Evolutionary conservation across 106 monocot species (phyloP).

Genomic region (Vanilla planifolia): DNA sequence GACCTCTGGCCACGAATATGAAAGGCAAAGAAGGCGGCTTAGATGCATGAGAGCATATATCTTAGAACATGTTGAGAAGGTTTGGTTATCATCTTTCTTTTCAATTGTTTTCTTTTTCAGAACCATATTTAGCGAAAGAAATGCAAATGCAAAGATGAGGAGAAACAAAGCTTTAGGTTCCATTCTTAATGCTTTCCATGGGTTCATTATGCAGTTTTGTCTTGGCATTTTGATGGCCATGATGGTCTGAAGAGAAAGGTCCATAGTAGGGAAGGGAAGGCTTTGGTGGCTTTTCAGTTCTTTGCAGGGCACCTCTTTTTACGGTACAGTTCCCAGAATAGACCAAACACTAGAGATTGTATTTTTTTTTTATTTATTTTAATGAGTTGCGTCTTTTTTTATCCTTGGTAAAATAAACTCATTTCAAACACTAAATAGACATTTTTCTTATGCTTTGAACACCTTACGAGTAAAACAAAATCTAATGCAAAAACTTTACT

Average conservation of each 20-base stretch:
- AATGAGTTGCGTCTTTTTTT: no score
- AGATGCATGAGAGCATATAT: no score
- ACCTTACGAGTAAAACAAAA: no score
- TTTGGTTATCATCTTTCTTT: background rate
- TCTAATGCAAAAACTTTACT: no score
- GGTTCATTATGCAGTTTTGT: background rate
- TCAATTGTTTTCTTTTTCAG: background rate
- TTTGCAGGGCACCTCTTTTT: constrained; percentile 10
- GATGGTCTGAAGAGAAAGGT: background rate
- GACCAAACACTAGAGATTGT: constrained; percentile 1
- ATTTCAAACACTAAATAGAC: no score
- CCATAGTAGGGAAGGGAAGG: background rate
- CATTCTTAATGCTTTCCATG: background rate
- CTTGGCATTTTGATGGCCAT: background rate
- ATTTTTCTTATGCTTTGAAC: no score
- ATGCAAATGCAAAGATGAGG: background rate
- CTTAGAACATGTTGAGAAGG: background rate
- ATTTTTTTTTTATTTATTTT: background rate
- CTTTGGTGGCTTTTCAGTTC: background rate
- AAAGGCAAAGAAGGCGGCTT: constrained; percentile 11
- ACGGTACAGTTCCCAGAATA: constrained; percentile 9
- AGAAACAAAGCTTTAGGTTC: background rate
- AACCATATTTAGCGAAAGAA: background rate
- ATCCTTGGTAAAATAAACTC: no score
- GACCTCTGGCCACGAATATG: constrained; percentile 35